phyloP scores from a whole-genome alignment of 176 grass and related monocot species.

The Oryza officinalis region DNA sequence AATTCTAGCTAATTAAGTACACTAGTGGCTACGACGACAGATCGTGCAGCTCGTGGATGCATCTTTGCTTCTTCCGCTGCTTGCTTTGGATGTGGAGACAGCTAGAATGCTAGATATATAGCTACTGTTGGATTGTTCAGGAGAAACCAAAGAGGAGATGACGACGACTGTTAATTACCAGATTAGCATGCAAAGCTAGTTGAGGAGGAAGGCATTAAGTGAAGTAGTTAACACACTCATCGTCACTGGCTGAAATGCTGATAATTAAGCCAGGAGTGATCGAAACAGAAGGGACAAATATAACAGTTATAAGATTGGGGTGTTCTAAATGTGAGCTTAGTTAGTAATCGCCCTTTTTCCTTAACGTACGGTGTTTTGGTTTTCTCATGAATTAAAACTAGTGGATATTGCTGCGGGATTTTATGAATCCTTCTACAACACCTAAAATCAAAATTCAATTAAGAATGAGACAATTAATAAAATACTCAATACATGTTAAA shows the following conservation, averaged over 20 bases:
- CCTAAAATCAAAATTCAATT: no score
- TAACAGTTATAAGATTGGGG: not conserved
- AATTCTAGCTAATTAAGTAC: not conserved
- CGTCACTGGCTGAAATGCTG: not conserved
- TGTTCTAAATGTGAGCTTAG: not conserved
- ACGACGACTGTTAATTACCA: not conserved
- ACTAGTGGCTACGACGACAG: not conserved
- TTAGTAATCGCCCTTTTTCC: not conserved
- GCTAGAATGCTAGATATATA: not conserved
- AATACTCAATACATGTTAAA: no score
- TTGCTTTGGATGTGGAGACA: slow-evolving; percentile 26
- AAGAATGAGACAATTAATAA: no score
- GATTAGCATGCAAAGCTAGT: not conserved
- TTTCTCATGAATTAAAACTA: no score
- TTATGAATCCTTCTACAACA: no score
- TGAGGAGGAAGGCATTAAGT: not conserved
- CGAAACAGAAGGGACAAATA: not conserved
- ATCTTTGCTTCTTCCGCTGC: slow-evolving; percentile 32
- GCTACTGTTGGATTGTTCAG: not conserved
- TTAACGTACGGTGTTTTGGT: no score
- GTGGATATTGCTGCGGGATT: no score
- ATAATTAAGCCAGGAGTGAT: not conserved
- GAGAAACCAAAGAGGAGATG: slow-evolving; percentile 34
- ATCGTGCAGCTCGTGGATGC: not conserved
- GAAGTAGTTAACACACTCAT: not conserved